Evolutionary conservation across 495 filamentous ascomycete species (phyloP), one percentile per base, ranked within the genome.

Genomic region (Lichina pygmaea): DNA sequence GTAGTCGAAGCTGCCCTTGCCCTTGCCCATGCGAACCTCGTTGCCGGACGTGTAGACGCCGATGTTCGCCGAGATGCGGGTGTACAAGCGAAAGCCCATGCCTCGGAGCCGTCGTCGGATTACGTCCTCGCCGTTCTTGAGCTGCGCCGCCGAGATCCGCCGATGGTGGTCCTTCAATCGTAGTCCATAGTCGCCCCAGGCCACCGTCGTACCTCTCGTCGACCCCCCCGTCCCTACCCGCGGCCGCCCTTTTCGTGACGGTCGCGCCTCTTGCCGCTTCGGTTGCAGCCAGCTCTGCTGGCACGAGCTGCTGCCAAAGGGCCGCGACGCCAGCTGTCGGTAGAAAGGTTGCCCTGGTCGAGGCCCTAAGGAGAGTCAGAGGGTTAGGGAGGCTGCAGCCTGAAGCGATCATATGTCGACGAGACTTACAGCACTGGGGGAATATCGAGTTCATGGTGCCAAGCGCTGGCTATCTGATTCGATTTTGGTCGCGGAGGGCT

Each of bases 21-120:
- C 89, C 65, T 93, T 95, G 61, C 89, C 91, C 89, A 99, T 99
- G 67, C 91, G 77, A 52, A 75, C 77, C 60, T 99, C 89, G 54
- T 95, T 95, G 30, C 89, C 89, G 58, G 75, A 85, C 45, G 81
- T 79, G 62, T 85, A 99, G 10, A 99, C 89, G 55, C 85, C 86
- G 49, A 93, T 79, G 58, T 85, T 93, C 48, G 84, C 85, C 48
- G 72, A 72, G 30, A 95, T 75, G 46, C 91, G 70, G 66, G 78
- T 92, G 62, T 86, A 99, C 44, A 99, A 59, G 39, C 79, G 72
- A 59, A 86, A 99, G 52, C 83, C 81, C 71, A 93, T 77, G 31
- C 91, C 91, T 63, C 91, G 69, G 44, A 99, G 59, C 49, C 85
- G 71, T 51, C 71, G 68, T 57, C 81, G 86, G 58, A 99, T 93